Evolutionary conservation across 495 filamentous ascomycete genomes (phyloP).

Genomic region (Friedmanniomyces simplex): DNA sequence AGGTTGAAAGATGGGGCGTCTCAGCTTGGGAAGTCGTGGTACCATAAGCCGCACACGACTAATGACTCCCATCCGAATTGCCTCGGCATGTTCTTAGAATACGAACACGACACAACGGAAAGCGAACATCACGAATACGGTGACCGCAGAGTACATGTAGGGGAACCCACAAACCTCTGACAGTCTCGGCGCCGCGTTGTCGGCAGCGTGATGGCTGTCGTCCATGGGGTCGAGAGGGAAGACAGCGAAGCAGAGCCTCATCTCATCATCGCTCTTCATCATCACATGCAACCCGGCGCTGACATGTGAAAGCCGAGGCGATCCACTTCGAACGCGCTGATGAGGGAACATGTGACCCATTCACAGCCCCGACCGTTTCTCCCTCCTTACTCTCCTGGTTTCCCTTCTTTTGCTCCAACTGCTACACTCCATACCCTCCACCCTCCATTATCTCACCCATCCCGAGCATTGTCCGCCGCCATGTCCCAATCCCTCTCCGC

Average conservation of each 20-base stretch:
- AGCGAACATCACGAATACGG: no score
- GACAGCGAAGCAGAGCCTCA: background rate
- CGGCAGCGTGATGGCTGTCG: no score
- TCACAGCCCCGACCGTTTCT: background rate
- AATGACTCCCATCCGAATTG: no score
- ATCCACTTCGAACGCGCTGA: background rate
- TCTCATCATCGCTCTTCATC: background rate
- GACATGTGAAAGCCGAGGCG: conserved; percentile 6
- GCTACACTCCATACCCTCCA: background rate
- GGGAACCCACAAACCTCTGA: no score
- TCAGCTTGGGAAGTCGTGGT: no score
- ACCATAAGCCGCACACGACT: no score
- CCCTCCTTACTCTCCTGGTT: background rate
- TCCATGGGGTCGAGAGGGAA: no score
- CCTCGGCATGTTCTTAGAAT: no score
- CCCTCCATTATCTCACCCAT: background rate
- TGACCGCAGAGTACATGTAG: no score
- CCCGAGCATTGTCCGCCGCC: conserved; percentile 25
- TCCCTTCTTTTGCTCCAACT: background rate
- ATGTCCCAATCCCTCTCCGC: conserved; percentile 86
- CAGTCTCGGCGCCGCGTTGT: no score
- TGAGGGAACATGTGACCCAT: background rate
- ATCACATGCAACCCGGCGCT: background rate
- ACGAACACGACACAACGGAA: no score
- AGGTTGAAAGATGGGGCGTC: no score